Conservation (phyloP, 345 rosid genomes). For the Lepidium aucheri region DNA sequence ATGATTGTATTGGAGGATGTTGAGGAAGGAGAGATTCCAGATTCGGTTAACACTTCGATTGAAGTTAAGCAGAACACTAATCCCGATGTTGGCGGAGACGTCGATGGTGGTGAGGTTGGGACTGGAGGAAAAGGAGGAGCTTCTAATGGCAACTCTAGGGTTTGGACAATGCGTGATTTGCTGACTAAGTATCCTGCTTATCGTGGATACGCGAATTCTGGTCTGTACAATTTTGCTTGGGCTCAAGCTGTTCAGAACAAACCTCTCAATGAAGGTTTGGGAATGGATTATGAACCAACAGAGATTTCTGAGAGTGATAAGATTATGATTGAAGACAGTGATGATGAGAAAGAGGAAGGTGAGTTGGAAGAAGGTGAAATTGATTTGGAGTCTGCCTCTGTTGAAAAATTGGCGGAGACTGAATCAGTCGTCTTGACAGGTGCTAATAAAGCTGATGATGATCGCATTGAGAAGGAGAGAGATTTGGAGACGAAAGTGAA, state of each 20-base stretch:
- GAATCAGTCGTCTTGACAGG: conserved; percentile 8
- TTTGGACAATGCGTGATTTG: conserved; percentile 84
- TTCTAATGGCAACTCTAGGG: conserved; percentile 38
- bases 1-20: conserved; percentile 41
- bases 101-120: background rate
- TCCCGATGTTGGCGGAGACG: conserved; percentile 10
- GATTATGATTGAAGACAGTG: conserved; percentile 55
- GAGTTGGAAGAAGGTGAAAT: conserved; percentile 98
- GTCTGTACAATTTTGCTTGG: conserved; percentile 82
- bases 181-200: conserved; percentile 40
- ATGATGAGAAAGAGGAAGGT: conserved; percentile 84
- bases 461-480: conserved; percentile 22
- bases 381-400: conserved; percentile 54
- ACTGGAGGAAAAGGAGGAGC: conserved; percentile 19
- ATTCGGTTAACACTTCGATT: conserved; percentile 27
- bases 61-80: conserved; percentile 25
- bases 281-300: conserved; percentile 39
- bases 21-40: conserved; percentile 92
- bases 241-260: conserved; percentile 95
- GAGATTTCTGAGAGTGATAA: conserved; percentile 33
- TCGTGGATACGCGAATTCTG: conserved; percentile 46
- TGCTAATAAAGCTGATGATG: conserved; percentile 7
- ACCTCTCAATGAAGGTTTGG: conserved; percentile 52
- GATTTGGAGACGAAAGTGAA: conserved; percentile 36
- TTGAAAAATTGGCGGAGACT: conserved; percentile 1